These are phyloP conservation scores for Kwoniella sp. DNA, from an alignment of 768 basidiomycete genomes.

Conservation along the genomic window DNA sequence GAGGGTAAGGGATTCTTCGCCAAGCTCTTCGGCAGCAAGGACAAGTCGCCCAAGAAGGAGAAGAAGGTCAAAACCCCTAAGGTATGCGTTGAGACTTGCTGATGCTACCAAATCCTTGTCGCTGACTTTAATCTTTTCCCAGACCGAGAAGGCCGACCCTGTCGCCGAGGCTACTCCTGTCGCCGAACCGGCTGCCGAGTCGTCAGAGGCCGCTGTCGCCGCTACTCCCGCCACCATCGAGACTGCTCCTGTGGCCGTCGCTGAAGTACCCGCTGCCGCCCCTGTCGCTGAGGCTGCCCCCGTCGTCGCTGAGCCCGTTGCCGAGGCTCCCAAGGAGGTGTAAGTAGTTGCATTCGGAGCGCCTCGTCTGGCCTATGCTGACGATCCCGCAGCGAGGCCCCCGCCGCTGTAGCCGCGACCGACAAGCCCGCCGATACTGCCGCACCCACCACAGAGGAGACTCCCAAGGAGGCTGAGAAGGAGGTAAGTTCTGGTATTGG, in stretches of 20 bases:
- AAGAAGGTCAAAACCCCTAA: conserved; percentile 67
- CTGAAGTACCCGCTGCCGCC: conserved; percentile 15
- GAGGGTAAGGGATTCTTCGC: conserved; percentile 69
- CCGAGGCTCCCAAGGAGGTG: conserved; percentile 19
- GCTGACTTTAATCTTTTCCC: conserved; percentile 10
- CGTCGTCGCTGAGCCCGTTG: conserved; percentile 17
- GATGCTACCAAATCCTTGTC: neutral
- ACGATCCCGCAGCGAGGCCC: conserved; percentile 11
- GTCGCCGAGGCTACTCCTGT: conserved; percentile 24
- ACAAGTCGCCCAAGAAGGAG: conserved; percentile 57
- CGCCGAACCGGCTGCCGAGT: conserved; percentile 56
- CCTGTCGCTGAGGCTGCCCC: conserved; percentile 19
- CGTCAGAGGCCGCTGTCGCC: conserved; percentile 59
- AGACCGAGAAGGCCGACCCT: conserved; percentile 52
- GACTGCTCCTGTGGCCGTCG: conserved; percentile 51
- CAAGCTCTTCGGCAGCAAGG: conserved; percentile 72
- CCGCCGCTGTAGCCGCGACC: conserved; percentile 24
- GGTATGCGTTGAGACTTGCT: conserved; percentile 41
- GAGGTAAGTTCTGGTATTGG: conserved; percentile 10
- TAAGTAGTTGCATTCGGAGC: conserved; percentile 3
- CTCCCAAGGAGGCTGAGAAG: conserved; percentile 61
- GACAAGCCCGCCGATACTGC: conserved; percentile 55
- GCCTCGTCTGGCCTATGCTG: neutral
- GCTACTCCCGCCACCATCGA: conserved; percentile 55
- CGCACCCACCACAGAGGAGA: conserved; percentile 56